These are phyloP conservation scores for Leccinum barrowsii DNA, from an alignment of 768 basidiomycete genomes.

Conservation along the genomic window DNA sequence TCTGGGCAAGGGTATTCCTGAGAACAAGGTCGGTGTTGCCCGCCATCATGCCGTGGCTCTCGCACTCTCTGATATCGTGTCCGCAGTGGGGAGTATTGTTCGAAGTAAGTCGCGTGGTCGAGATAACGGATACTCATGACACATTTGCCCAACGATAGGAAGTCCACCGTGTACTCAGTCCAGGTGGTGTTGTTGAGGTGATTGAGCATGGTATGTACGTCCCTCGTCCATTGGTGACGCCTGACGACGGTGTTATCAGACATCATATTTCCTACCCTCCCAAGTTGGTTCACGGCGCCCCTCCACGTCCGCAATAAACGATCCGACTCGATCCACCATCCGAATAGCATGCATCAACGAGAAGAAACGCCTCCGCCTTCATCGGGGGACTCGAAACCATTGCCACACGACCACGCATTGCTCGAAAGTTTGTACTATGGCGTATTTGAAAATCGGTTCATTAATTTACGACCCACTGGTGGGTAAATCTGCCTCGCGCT, in stretches of 20 bases:
- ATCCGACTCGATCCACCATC: constrained; percentile 47
- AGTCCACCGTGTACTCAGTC: constrained; percentile 64
- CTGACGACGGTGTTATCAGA: constrained; percentile 39
- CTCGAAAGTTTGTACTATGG: constrained; percentile 64
- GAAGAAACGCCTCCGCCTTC: constrained; percentile 28
- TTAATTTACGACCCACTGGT: constrained; percentile 70
- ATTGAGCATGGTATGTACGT: constrained; percentile 61
- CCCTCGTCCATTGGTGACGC: background rate
- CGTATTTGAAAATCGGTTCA: constrained; percentile 68
- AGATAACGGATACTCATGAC: background rate
- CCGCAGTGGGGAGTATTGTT: constrained; percentile 64
- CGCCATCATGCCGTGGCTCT: background rate
- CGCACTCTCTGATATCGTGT: constrained; percentile 3
- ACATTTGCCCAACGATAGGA: constrained; percentile 44
- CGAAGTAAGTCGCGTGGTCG: constrained; percentile 41
- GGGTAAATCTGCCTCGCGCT: constrained; percentile 17
- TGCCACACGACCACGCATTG: constrained; percentile 64
- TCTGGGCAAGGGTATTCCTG: constrained; percentile 66
- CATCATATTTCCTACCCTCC: constrained; percentile 70
- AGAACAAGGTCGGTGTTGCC: constrained; percentile 54
- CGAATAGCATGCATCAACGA: constrained; percentile 42
- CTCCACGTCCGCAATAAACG: constrained; percentile 52
- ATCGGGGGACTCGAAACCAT: constrained; percentile 34
- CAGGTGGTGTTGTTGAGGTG: constrained; percentile 68
- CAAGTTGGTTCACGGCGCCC: constrained; percentile 74